Percentiles rank a stretch among this genome's conserved stretches.
Evolutionary conservation across 768 basidiomycete species (phyloP).

Genomic region (Kwoniella botswanensis): DNA sequence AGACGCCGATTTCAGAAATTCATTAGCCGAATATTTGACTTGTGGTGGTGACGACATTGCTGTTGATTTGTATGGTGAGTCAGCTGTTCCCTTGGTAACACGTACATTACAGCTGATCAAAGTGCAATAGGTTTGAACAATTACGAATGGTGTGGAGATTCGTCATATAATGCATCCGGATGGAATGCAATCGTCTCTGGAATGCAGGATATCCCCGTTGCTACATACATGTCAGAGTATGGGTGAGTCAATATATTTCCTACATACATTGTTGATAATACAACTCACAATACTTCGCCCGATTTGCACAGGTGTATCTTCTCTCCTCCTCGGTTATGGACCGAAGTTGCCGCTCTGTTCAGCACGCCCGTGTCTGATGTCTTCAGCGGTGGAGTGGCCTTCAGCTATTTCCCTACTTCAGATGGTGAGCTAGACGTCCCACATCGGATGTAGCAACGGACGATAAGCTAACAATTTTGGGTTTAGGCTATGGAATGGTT

Average conservation of each 20-base stretch:
- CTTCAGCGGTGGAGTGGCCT: slow-evolving; percentile 85
- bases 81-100: background rate
- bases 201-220: slow-evolving; percentile 67
- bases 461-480: background rate
- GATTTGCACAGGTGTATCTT: slow-evolving; percentile 62
- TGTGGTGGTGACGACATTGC: slow-evolving; percentile 73
- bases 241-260: slow-evolving; percentile 58
- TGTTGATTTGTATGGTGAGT: slow-evolving; percentile 83
- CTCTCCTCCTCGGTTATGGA: slow-evolving; percentile 72
- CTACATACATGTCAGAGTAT: slow-evolving; percentile 88
- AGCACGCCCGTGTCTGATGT: slow-evolving; percentile 72
- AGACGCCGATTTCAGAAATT: slow-evolving; percentile 64
- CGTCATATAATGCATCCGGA: slow-evolving; percentile 67
- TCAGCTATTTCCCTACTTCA: slow-evolving; percentile 81
- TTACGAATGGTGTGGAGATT: slow-evolving; percentile 83
- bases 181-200: slow-evolving; percentile 56
- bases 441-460: too few species aligned
- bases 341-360: slow-evolving; percentile 75
- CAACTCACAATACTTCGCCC: too few species aligned
- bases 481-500: slow-evolving; percentile 77
- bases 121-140: slow-evolving; percentile 29
- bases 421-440: slow-evolving; percentile 59
- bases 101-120: background rate
- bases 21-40: slow-evolving; percentile 76
- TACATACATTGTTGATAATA: too few species aligned